Base-by-base conservation (phyloP, 1,284 basidiomycete genomes). In the Puccinia hordei region DNA sequence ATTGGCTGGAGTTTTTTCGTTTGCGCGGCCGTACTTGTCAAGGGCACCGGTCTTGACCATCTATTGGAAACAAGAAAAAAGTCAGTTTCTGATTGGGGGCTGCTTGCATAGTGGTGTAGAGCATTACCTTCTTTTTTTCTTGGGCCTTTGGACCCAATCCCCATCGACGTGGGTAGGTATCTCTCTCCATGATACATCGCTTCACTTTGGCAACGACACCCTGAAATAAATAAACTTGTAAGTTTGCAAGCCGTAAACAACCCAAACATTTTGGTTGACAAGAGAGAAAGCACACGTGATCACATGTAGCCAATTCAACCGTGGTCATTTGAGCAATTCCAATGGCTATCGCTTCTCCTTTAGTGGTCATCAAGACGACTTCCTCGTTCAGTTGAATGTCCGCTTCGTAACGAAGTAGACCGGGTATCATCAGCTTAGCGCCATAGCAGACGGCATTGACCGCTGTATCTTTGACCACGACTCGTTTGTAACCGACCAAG, bases 401-500 rank as follows among this genome's bases (percentile, higher is more conserved):
- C 65, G 92, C 90, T 87, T 99, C 86, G 86, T 98, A 99, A 83
- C 97, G 93, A 78, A 99, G 89, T 66, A 99, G 89, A 87, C 97
- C 97, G 82, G 97, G 97, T 84, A 99, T 95, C 97, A 99, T 99
- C 85, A 99, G 91, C 87, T 99, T 98, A 82, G 97, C 97, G 83
- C 97, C 97, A 87, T 99, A 99, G 88, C 97, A 99, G 81, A 99
- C 94, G 81, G 97, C 97, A 85, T 99, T 99, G 85, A 99, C 96
- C 22, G 97, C 96, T 84, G 93, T 95, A 87, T 99, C 97, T 87
- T 98, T 98, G 83, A 99, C 96, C 73, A 99, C 97, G 83, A 99
- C 94, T 82, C 97, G 93, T 88, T 99, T 99, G 88, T 98, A 98
- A 81, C 95, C 94, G 81, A 94, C 90, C 83, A 99, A 89, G 73